Evolutionary conservation across 2,329 filamentous ascomycete genomes (phyloP).

Genomic region (Didymellaceae sp.): DNA sequence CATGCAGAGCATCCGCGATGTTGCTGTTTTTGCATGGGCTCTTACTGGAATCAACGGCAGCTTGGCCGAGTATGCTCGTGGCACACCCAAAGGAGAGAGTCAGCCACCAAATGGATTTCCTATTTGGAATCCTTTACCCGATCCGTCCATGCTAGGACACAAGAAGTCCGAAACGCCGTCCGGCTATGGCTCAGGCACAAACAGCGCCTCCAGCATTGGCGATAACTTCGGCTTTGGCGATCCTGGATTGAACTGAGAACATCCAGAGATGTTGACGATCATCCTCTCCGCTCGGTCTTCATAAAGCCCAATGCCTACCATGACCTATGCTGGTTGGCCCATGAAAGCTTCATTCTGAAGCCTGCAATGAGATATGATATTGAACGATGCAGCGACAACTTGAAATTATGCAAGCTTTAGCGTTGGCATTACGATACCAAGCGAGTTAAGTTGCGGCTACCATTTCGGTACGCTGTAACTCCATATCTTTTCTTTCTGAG

Average conservation of each 20-base stretch:
- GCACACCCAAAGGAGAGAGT: conserved; percentile 68
- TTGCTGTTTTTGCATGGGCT: conserved; percentile 88
- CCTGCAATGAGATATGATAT: conserved; percentile 12
- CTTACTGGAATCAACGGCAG: conserved; percentile 80
- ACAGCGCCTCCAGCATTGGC: conserved; percentile 39
- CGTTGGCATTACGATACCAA: conserved; percentile 20
- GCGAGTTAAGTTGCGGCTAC: conserved; percentile 21
- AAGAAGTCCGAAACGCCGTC: conserved; percentile 42
- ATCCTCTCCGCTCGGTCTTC: neutral
- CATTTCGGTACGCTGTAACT: conserved; percentile 27
- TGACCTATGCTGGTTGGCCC: neutral
- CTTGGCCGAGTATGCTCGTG: conserved; percentile 68
- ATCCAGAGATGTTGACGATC: neutral
- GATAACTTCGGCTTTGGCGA: conserved; percentile 47
- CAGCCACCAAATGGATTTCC: conserved; percentile 67
- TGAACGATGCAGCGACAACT: conserved; percentile 8
- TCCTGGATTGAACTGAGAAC: conserved; percentile 38
- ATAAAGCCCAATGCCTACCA: too few relatives aligned
- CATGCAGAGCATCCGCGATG: conserved; percentile 81
- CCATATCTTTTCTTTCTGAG: conserved; percentile 20
- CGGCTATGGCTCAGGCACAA: conserved; percentile 43
- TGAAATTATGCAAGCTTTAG: conserved; percentile 18
- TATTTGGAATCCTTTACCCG: conserved; percentile 58
- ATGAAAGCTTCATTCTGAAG: neutral
- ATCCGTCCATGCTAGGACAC: conserved; percentile 21